Conservation (phyloP, 2,329 filamentous ascomycete species). For the Lasiodiplodia sp. region DNA sequence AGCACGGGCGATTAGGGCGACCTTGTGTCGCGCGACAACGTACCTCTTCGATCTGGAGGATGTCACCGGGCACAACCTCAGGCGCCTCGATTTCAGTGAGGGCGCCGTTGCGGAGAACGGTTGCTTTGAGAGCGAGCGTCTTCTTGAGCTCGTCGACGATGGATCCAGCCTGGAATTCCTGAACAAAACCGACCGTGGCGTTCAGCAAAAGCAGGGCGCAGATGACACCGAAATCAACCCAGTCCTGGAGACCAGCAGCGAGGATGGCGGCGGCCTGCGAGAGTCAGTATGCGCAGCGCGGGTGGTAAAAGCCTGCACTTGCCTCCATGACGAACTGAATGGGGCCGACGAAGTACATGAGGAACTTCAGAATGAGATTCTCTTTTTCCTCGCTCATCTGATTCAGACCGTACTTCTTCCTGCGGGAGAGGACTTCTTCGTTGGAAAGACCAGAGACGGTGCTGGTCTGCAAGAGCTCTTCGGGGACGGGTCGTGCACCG, state of each 20-base stretch:
- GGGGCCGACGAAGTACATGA: conserved; percentile 82
- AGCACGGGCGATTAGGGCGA: not conserved
- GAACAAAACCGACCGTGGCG: conserved; percentile 83
- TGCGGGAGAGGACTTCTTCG: conserved; percentile 67
- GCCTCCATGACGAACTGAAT: conserved; percentile 96
- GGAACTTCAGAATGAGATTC: conserved; percentile 83
- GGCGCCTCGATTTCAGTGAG: conserved; percentile 82
- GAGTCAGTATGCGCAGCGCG: not conserved
- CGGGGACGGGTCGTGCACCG: conserved; percentile 68
- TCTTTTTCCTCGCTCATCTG: conserved; percentile 92
- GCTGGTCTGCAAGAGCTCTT: conserved; percentile 79
- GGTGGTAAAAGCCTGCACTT: not conserved
- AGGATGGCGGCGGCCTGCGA: conserved; percentile 74
- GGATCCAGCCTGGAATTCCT: conserved; percentile 88
- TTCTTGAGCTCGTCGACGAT: conserved; percentile 93
- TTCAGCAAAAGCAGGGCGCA: conserved; percentile 84
- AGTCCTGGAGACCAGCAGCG: conserved; percentile 83
- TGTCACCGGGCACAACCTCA: conserved; percentile 88
- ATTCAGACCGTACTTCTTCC: conserved; percentile 79
- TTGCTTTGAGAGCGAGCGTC: conserved; percentile 85
- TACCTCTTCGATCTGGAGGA: conserved; percentile 83
- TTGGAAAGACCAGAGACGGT: conserved; percentile 68
- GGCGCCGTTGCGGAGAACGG: conserved; percentile 81
- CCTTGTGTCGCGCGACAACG: not conserved
- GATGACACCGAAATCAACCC: conserved; percentile 94